Conservation (phyloP, 176 grass and related monocot species). For the Aegilops sharonensis region DNA sequence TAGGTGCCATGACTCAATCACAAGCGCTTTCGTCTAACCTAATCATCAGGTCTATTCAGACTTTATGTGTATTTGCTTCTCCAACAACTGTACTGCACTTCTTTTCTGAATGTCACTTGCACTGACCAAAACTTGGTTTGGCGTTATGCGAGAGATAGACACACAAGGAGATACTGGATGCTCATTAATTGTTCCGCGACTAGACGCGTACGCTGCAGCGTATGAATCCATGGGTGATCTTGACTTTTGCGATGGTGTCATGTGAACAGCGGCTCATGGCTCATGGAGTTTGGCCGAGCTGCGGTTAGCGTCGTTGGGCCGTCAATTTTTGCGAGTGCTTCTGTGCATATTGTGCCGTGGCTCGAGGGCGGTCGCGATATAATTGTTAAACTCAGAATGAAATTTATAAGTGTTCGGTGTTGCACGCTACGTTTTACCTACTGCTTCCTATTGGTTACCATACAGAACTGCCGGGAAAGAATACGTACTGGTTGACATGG, state of each 20-base stretch:
- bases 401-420: conserved; percentile 13
- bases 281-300: not conserved
- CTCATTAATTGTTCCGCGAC: not conserved
- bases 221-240: not conserved
- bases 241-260: conserved; percentile 27
- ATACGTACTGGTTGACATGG: not conserved
- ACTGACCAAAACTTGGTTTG: not conserved
- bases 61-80: not conserved
- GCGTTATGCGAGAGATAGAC: not conserved
- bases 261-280: conserved; percentile 18
- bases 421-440: conserved; percentile 32
- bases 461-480: not conserved
- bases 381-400: not conserved
- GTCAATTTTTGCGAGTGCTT: conserved; percentile 17
- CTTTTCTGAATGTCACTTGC: not conserved
- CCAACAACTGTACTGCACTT: not conserved
- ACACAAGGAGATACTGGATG: not conserved
- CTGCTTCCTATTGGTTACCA: not conserved
- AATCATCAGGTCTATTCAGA: not conserved
- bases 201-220: not conserved
- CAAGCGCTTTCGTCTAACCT: conserved; percentile 20
- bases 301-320: conserved; percentile 29
- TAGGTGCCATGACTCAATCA: not conserved
- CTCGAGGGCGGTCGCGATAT: not conserved
- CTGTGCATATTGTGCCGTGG: not conserved